Evolutionary conservation across 1,284 basidiomycete genomes (phyloP).

Genomic region (Cryptococcus amylolentus): DNA sequence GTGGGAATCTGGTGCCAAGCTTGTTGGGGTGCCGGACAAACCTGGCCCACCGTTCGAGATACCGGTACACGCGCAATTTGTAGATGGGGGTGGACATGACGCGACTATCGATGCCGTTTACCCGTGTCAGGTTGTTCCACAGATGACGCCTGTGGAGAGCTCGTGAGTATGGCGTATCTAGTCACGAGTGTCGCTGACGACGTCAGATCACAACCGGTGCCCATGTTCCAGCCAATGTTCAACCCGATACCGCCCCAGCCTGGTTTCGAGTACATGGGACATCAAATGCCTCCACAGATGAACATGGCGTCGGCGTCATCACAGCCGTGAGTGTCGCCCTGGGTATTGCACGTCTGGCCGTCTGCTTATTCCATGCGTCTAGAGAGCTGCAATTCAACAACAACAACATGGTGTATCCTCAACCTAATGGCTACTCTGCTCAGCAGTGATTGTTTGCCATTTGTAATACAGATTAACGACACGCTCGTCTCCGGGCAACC

Average conservation of each 20-base stretch:
- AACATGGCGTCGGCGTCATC: not conserved
- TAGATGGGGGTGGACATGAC: conserved; percentile 31
- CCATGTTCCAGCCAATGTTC: not conserved
- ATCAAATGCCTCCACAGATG: not conserved
- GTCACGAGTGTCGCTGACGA: not conserved
- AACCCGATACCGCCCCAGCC: not conserved
- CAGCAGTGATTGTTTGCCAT: not conserved
- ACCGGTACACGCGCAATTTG: conserved; percentile 31
- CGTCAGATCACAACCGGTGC: not conserved
- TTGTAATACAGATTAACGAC: not conserved
- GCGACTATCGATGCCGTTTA: conserved; percentile 31
- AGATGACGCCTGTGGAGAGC: conserved; percentile 7
- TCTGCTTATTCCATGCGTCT: not conserved
- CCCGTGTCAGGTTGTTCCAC: conserved; percentile 29
- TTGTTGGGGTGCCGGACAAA: conserved; percentile 34
- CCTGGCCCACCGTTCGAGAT: conserved; percentile 28
- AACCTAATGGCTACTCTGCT: conserved; percentile 6
- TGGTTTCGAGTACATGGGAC: not conserved
- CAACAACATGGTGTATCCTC: conserved; percentile 8
- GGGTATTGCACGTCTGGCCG: not conserved
- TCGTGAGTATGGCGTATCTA: conserved; percentile 3
- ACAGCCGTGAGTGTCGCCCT: not conserved
- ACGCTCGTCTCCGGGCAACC: not conserved
- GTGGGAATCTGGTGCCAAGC: conserved; percentile 69
- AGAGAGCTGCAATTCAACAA: conserved; percentile 1